These are phyloP conservation scores for Grigorovia humatica DNA, from an alignment of 805 yeast species.

Conservation along the genomic window DNA sequence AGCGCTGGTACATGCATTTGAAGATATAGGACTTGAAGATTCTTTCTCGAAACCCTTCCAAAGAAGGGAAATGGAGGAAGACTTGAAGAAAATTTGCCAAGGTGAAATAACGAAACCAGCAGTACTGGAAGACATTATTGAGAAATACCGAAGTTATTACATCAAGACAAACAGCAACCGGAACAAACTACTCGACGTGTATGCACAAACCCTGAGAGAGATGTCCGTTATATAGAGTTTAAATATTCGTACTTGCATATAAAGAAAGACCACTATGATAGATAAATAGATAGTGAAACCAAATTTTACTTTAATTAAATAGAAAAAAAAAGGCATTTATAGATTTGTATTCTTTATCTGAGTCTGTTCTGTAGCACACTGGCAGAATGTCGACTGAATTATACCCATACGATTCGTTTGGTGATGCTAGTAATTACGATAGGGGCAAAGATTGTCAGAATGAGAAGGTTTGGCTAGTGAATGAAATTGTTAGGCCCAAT, in stretches of 20 bases:
- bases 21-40: constrained; percentile 59
- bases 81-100: constrained; percentile 54
- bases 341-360: no score
- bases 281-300: not conserved
- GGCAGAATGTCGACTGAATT: constrained; percentile 27
- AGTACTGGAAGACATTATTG: constrained; percentile 46
- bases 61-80: constrained; percentile 62
- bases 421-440: constrained; percentile 9
- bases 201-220: constrained; percentile 8
- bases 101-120: constrained; percentile 45
- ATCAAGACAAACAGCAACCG: constrained; percentile 21
- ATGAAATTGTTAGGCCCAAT: constrained; percentile 38
- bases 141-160: constrained; percentile 45
- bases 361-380: no score
- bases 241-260: not conserved
- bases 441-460: constrained; percentile 4
- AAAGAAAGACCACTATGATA: no score
- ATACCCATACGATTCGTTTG: constrained; percentile 23
- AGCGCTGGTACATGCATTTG: constrained; percentile 83
- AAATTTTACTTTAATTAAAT: not conserved
- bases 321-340: no score
- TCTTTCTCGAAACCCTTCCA: constrained; percentile 84
- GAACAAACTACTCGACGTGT: constrained; percentile 22
- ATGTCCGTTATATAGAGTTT: not conserved
- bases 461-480: constrained; percentile 38